phyloP scores from a whole-genome alignment of 768 basidiomycete species.

The Phallus indusiatus region DNA sequence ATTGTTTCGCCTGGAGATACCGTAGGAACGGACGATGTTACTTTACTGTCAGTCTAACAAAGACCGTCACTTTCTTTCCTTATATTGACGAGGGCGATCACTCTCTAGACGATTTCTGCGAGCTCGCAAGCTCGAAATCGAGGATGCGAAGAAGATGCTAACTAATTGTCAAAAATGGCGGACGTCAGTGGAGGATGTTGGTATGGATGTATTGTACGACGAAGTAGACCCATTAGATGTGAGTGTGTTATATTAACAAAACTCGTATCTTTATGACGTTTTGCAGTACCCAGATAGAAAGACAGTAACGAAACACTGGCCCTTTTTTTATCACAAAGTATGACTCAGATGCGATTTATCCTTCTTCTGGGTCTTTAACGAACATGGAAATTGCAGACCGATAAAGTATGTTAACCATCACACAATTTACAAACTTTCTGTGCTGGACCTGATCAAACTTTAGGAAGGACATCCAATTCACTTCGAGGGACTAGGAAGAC shows the following conservation, averaged over 20 bases:
- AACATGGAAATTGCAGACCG: slow-evolving; percentile 33
- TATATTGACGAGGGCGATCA: not conserved
- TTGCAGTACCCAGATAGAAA: slow-evolving; percentile 58
- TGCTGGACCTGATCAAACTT: not conserved
- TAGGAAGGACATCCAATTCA: slow-evolving; percentile 66
- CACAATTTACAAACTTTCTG: too few species aligned
- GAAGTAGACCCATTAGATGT: slow-evolving; percentile 64
- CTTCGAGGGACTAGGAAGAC: slow-evolving; percentile 49
- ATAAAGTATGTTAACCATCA: slow-evolving; percentile 40
- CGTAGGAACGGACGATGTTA: slow-evolving; percentile 50
- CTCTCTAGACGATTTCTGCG: slow-evolving; percentile 52
- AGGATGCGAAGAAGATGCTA: slow-evolving; percentile 55
- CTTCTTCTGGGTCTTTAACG: not conserved
- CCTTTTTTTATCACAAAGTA: slow-evolving; percentile 72
- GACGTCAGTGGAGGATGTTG: slow-evolving; percentile 49
- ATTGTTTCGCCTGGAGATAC: slow-evolving; percentile 51
- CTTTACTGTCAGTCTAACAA: slow-evolving; percentile 40
- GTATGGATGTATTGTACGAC: slow-evolving; percentile 55
- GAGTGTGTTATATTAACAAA: slow-evolving; percentile 27
- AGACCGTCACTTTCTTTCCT: not conserved
- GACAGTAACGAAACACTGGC: slow-evolving; percentile 65
- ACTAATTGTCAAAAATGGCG: slow-evolving; percentile 61
- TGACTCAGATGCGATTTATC: slow-evolving; percentile 10
- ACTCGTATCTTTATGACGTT: not conserved
- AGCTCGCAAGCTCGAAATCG: slow-evolving; percentile 55